Evolutionary conservation across 257 asterid species (phyloP), one percentile per base, ranked within the genome.

Genomic region (Euphrasia confusa): DNA sequence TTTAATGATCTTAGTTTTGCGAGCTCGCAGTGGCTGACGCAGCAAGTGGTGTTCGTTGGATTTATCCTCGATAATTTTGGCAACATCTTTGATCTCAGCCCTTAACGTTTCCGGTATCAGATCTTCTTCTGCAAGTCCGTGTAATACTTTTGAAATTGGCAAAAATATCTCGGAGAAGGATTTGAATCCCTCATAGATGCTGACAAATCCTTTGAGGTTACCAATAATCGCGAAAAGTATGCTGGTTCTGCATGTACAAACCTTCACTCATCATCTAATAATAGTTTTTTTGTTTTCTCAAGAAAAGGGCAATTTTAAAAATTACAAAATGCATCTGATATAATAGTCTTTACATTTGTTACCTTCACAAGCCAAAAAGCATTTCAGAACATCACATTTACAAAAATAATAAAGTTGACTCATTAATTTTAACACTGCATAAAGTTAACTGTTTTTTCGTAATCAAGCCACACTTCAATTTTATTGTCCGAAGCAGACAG

Each of bases 81-180:
- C 68, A 7, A 75, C 76, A 10, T 78, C 81, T 58, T 68, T 64
- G 71, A 89, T 72, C 69, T 75, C 90, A 49, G 30, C 81, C 79
- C 68, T 81, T 56, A 89, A 72, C 35, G 73, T 69, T 8, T 77
- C 85, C 62, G 97, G 84, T 10, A 87, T 70, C 55, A 63, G 79
- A 30, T 76, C 77, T 74, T 83, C 85, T 52, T 75, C 81, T 1
- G 72, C 80, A 68, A 93, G 75, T 58, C 74, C 84, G 1, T 40
- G 61, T 68, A 87, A 66, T 57, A 89, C 17, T 64, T 76, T 75
- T 21, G 84, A 68, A 56, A 87, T 70, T 10, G 97, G 96, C 74
- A 74, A 44, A 75, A 93, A 85, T 68, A 89, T 83, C 80, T 93
- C 99, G 0, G 97, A 94, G 64, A 89, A 93, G 55, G 96, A 87